phyloP scores from a whole-genome alignment of 192 early-diverging fungal species.

The Coemansia sp. region DNA sequence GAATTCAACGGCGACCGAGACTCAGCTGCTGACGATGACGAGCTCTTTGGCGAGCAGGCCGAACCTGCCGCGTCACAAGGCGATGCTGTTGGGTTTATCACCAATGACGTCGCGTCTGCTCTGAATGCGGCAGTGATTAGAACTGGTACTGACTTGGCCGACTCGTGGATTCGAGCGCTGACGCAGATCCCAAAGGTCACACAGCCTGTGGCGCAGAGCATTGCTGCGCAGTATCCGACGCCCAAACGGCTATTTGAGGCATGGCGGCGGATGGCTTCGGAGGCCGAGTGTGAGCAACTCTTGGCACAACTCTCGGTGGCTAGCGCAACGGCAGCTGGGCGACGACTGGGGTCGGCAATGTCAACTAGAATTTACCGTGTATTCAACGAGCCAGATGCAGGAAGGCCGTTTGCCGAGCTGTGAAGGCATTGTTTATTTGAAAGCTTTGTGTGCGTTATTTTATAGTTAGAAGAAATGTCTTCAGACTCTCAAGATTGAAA shows the following conservation, averaged over 20 bases:
- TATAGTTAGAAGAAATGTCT: background rate
- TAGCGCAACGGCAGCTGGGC: slow-evolving; percentile 18
- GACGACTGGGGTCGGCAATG: slow-evolving; percentile 34
- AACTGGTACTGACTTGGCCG: slow-evolving; percentile 31
- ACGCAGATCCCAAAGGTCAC: slow-evolving; percentile 50
- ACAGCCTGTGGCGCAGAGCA: slow-evolving; percentile 32
- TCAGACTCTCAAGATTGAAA: too few species aligned
- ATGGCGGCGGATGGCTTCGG: slow-evolving; percentile 10
- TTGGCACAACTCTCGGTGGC: slow-evolving; percentile 23
- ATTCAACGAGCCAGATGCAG: slow-evolving; percentile 32
- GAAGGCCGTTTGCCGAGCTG: slow-evolving; percentile 29
- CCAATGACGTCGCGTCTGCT: slow-evolving; percentile 11
- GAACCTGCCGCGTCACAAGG: background rate
- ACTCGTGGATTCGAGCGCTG: slow-evolving; percentile 41
- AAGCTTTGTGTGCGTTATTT: background rate
- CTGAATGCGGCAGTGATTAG: slow-evolving; percentile 26
- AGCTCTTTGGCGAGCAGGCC: background rate
- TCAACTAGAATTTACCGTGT: slow-evolving; percentile 33
- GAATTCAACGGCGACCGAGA: slow-evolving; percentile 13
- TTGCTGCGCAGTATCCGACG: slow-evolving; percentile 34
- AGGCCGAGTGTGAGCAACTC: slow-evolving; percentile 18
- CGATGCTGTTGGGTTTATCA: slow-evolving; percentile 11
- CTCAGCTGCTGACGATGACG: background rate
- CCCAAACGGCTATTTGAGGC: slow-evolving; percentile 33
- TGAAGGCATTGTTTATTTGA: background rate